These are phyloP conservation scores for Rheum nobile DNA, from an alignment of 148 eudicot species.

Conservation along the genomic window DNA sequence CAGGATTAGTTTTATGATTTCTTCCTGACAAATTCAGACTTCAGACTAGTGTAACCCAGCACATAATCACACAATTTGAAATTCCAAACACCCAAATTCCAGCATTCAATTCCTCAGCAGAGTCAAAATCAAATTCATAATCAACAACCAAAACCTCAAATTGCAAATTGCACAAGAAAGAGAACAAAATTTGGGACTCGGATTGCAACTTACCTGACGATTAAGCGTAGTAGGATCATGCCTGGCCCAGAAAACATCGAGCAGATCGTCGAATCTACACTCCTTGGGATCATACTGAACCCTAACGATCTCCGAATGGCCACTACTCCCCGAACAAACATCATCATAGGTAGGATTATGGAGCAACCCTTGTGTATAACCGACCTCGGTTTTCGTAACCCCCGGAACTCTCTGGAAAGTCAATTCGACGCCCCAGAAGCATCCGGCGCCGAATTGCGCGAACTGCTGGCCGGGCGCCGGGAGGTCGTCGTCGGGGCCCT, in stretches of 20 bases:
- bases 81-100: not conserved
- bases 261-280: conserved; percentile 4
- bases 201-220: conserved; percentile 7
- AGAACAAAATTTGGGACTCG: not conserved
- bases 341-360: conserved; percentile 9
- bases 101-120: not conserved
- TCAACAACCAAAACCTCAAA: not conserved
- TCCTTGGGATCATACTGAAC: conserved; percentile 13
- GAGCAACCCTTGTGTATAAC: conserved; percentile 5
- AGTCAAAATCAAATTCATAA: not conserved
- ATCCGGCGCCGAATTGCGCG: conserved; percentile 10
- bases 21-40: not conserved
- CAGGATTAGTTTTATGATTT: not conserved
- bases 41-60: not conserved
- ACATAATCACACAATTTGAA: not conserved
- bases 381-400: conserved; percentile 5
- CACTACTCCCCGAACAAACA: conserved; percentile 1
- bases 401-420: conserved; percentile 10
- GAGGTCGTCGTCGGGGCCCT: conserved; percentile 9
- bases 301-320: conserved; percentile 9
- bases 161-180: not conserved
- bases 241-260: conserved; percentile 5
- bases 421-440: conserved; percentile 11
- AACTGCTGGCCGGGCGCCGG: conserved; percentile 11
- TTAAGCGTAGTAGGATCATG: conserved; percentile 9